Evolutionary conservation across 2,329 filamentous ascomycete species (phyloP), one percentile per base, ranked within the genome.

Genomic region (Claviceps sp.): DNA sequence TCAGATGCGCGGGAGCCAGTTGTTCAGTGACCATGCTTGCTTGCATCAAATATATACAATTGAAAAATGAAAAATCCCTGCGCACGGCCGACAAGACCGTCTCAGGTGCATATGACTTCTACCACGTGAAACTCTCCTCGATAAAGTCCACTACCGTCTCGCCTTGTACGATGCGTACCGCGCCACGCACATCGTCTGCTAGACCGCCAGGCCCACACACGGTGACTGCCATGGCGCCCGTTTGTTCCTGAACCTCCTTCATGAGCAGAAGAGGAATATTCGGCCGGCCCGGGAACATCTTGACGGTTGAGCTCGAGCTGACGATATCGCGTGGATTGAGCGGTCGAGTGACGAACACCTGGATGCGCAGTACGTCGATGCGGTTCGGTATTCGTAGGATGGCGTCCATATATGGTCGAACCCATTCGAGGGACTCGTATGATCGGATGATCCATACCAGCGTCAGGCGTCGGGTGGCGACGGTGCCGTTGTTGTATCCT

Each of bases 371-470:
- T 34, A 95, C 76, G 48, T 95, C 88, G 53, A 86, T 81, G 50
- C 90, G 83, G 59, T 82, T 79, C 13, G 88, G 85, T 76, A 96
- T 84, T 52, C 78, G 77, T 36, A 97, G 75, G 50, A 97, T 70
- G 51, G 73, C 68, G 58, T 85, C 79, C 78, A 85, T 83, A 84
- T 87, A 97, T 5, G 88, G 87, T 7, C 88, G 81, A 53, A 95
- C 86, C 91, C 93, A 97, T 66, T 95, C 88, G 7, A 97, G 78
- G 52, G 91, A 83, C 61, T 95, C 85, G 39, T 86, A 85, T 51
- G 89, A 88, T 55, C 93, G 88, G 57, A 97, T 86, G 62, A 95
- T 84, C 93, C 93, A 97, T 54, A 96, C 80, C 7, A 97, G 80
- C 1, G 85, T 87, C 46, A 97, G 71, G 42, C 84, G 82, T 49